Evolutionary conservation across 768 basidiomycete species (phyloP).

Genomic region (Chalciporus chontae): DNA sequence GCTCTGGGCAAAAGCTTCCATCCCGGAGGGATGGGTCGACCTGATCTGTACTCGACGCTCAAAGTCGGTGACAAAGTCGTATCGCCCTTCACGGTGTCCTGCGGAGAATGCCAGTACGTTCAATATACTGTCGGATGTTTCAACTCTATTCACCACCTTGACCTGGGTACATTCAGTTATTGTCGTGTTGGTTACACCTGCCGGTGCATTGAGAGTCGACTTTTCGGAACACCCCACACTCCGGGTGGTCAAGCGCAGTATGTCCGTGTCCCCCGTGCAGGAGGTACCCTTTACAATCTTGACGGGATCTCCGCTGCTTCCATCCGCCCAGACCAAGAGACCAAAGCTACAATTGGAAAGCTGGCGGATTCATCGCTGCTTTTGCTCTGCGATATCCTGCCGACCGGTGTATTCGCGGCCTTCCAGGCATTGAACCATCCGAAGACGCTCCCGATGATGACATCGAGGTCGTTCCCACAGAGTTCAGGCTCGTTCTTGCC

Average conservation of each 20-base stretch:
- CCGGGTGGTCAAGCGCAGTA: slow-evolving; percentile 81
- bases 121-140: background rate
- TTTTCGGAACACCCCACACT: slow-evolving; percentile 65
- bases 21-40: slow-evolving; percentile 43
- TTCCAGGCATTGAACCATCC: slow-evolving; percentile 70
- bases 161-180: slow-evolving; percentile 38
- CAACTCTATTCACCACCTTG: background rate
- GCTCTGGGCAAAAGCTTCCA: slow-evolving; percentile 61
- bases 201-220: slow-evolving; percentile 54
- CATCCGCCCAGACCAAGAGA: slow-evolving; percentile 20
- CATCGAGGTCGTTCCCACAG: slow-evolving; percentile 56
- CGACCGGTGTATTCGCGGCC: slow-evolving; percentile 76
- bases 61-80: slow-evolving; percentile 74
- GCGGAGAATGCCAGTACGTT: slow-evolving; percentile 80
- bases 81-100: slow-evolving; percentile 77
- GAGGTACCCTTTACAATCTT: slow-evolving; percentile 71
- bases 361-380: slow-evolving; percentile 65
- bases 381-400: slow-evolving; percentile 73
- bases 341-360: slow-evolving; percentile 35
- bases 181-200: slow-evolving; percentile 73
- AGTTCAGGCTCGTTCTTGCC: slow-evolving; percentile 11
- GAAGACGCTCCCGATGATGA: slow-evolving; percentile 59
- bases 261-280: slow-evolving; percentile 73
- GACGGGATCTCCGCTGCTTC: slow-evolving; percentile 36
- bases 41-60: slow-evolving; percentile 59